A percentile compares a stretch with the other conserved stretches of the same genome.
phyloP scores from a whole-genome alignment of 495 filamentous ascomycete species.

The Talaromyces wortmannii region DNA sequence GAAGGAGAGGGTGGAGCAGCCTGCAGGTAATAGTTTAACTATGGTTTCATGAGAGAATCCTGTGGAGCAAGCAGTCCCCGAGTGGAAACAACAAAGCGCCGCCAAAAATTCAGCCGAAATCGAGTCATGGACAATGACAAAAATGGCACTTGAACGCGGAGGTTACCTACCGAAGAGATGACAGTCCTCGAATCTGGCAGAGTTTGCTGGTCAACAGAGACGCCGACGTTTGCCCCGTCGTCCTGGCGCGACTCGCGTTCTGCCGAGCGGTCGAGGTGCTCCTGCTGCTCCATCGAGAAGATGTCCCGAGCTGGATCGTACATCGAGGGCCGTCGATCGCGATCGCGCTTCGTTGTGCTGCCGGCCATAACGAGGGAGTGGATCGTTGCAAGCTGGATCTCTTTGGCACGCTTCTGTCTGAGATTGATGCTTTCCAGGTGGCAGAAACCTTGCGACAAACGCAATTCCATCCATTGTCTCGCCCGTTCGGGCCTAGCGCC shows the following conservation, averaged over 20 bases:
- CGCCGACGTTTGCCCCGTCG: background rate
- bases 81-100: background rate
- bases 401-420: too few relatives aligned
- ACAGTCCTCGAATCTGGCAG: background rate
- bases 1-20: background rate
- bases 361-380: too few relatives aligned
- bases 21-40: background rate
- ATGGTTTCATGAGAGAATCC: background rate
- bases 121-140: background rate
- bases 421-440: background rate
- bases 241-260: constrained; percentile 3
- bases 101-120: background rate
- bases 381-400: too few relatives aligned
- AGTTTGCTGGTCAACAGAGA: background rate
- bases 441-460: background rate
- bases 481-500: constrained; percentile 9
- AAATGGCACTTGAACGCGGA: background rate
- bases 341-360: background rate
- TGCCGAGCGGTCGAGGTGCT: constrained; percentile 1
- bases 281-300: constrained; percentile 7
- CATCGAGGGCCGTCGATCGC: constrained; percentile 15
- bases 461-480: background rate
- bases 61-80: background rate
- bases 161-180: background rate
- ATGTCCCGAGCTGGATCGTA: constrained; percentile 39